These are phyloP conservation scores for Lasiosphaeria miniovina DNA, from an alignment of 495 filamentous ascomycete species.

Conservation along the genomic window DNA sequence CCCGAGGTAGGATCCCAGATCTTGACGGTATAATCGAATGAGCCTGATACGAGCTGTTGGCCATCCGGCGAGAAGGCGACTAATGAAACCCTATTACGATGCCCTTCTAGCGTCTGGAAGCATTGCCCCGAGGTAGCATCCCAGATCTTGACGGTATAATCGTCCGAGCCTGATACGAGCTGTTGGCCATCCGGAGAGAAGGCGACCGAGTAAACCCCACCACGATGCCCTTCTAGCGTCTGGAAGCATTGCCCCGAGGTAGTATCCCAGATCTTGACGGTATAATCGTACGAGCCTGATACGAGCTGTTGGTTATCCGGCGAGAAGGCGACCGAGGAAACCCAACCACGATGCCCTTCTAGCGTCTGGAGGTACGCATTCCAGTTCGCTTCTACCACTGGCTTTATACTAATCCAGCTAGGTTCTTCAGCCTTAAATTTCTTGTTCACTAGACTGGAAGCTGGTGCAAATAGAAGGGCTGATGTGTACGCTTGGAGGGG, in stretches of 20 bases:
- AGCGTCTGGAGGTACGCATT: slow-evolving; percentile 9
- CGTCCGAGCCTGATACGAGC: slow-evolving; percentile 4
- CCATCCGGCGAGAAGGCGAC: slow-evolving; percentile 13
- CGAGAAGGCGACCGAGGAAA: slow-evolving; percentile 4
- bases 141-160: slow-evolving; percentile 8
- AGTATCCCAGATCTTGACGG: slow-evolving; percentile 3
- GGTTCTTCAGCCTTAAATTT: slow-evolving; percentile 7
- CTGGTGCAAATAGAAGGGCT: slow-evolving; percentile 13
- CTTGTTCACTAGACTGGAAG: slow-evolving; percentile 4
- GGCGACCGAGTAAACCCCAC: neutral
- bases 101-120: slow-evolving; percentile 12
- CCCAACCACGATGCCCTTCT: neutral
- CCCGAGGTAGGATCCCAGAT: slow-evolving; percentile 88
- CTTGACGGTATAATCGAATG: slow-evolving; percentile 83
- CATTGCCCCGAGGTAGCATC: slow-evolving; percentile 6
- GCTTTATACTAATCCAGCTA: slow-evolving; percentile 8
- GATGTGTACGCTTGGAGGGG: slow-evolving; percentile 17
- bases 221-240: neutral
- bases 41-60: slow-evolving; percentile 77
- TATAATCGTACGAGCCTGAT: slow-evolving; percentile 1
- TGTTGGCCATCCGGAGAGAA: slow-evolving; percentile 6
- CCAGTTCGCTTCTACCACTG: slow-evolving; percentile 10
- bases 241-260: neutral
- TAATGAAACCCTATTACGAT: slow-evolving; percentile 3
- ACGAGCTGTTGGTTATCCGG: slow-evolving; percentile 5